A percentile compares a stretch with the other conserved stretches of the same genome.
Conservation (phyloP, 2,329 filamentous ascomycete genomes). For the Aspergillus sp. region DNA sequence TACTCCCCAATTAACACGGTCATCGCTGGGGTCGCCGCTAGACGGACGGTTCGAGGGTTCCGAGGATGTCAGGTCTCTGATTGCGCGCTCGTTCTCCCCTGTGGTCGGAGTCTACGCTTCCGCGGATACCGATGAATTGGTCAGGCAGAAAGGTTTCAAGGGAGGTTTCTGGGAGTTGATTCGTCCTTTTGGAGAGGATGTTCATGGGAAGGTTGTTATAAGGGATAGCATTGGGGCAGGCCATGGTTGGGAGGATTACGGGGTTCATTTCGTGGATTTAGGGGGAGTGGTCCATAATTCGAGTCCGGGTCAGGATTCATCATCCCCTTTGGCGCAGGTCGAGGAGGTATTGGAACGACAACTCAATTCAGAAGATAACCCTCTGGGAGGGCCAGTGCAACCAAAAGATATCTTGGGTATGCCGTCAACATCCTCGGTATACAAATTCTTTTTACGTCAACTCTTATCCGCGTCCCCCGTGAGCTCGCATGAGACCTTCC, state of each 20-base stretch:
- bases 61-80: constrained; percentile 56
- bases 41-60: constrained; percentile 48
- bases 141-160: constrained; percentile 75
- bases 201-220: constrained; percentile 82
- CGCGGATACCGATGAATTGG: constrained; percentile 71
- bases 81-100: constrained; percentile 80
- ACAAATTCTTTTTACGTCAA: constrained; percentile 75
- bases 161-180: constrained; percentile 78
- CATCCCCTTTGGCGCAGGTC: constrained; percentile 49
- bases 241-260: constrained; percentile 79
- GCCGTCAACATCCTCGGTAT: constrained; percentile 64
- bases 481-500: constrained; percentile 83
- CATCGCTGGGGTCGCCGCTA: constrained; percentile 40
- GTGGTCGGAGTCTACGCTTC: constrained; percentile 85
- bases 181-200: constrained; percentile 80
- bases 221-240: constrained; percentile 84
- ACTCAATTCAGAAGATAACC: constrained; percentile 65
- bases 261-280: constrained; percentile 74
- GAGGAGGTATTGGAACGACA: constrained; percentile 77
- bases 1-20: constrained; percentile 42
- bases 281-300: constrained; percentile 33
- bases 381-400: constrained; percentile 20
- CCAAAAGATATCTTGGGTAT: constrained; percentile 24
- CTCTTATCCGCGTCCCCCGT: constrained; percentile 73
- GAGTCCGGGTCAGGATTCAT: constrained; percentile 26